Conservation (phyloP, 2,329 filamentous ascomycete genomes). For the Rhynchosporium agropyri region DNA sequence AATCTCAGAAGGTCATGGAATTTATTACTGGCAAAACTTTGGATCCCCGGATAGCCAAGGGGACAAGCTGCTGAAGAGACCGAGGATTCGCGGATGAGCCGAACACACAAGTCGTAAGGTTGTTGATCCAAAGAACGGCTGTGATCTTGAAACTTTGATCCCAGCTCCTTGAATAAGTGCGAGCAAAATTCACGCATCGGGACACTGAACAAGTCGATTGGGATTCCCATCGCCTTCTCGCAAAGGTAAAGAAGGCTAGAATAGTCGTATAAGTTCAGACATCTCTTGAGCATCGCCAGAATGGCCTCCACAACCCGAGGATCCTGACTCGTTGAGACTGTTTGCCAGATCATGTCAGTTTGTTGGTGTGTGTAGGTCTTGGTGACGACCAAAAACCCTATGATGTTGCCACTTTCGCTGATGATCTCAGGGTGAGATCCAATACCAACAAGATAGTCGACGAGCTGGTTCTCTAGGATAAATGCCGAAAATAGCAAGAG, state of each 20-base stretch:
- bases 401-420: slow-evolving; percentile 75
- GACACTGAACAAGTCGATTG: slow-evolving; percentile 63
- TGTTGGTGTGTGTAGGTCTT: slow-evolving; percentile 70
- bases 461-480: slow-evolving; percentile 69
- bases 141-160: slow-evolving; percentile 48
- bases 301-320: slow-evolving; percentile 82
- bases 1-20: slow-evolving; percentile 61
- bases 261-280: slow-evolving; percentile 53
- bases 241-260: slow-evolving; percentile 65
- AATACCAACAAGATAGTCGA: slow-evolving; percentile 86
- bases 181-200: slow-evolving; percentile 65
- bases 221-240: slow-evolving; percentile 67
- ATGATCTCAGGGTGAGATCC: slow-evolving; percentile 93
- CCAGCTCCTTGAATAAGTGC: slow-evolving; percentile 53
- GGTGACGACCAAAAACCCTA: slow-evolving; percentile 85
- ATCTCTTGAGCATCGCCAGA: slow-evolving; percentile 61
- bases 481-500: slow-evolving; percentile 70
- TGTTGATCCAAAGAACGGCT: slow-evolving; percentile 46
- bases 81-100: slow-evolving; percentile 73
- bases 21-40: slow-evolving; percentile 63
- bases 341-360: slow-evolving; percentile 82
- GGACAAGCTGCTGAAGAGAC: slow-evolving; percentile 55
- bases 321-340: slow-evolving; percentile 79
- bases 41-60: slow-evolving; percentile 62
- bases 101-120: slow-evolving; percentile 60